Base-by-base conservation (phyloP, 768 basidiomycete species). In the Agaricus blazei region DNA sequence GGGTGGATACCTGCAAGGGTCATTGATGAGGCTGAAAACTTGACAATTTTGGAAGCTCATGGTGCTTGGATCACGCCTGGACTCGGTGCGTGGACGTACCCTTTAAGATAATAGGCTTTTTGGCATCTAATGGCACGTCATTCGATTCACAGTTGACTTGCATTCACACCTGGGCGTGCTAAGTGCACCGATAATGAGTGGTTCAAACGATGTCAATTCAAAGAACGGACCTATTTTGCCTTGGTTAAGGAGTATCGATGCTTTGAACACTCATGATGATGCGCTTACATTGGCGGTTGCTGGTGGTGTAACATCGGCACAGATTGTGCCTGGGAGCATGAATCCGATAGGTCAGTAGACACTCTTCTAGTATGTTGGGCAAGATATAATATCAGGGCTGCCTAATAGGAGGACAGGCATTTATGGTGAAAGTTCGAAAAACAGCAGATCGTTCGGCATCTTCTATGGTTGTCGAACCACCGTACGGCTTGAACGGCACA, bases 381-480 rank as follows among this genome's bases (percentile, higher is more conserved):
- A 28, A 2, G 23, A 2, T 47, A 41, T 31, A 36, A 15, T 50
- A 7, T 24, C 4, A 31, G 11, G 31, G 23, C 31, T 36, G 41
- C 24, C 26, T 46, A 36, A 14, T 60, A 91, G 93, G 88, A 48
- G 93, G 93, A 4, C 90, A 95, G 66, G 89, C 93, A 0, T 93
- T 92, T 64, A 77, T 90, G 63, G 78, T 95, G 63, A 97, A 97
- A 67, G 74, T 92, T 26, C 82, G 95, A 19, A 83, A 81, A 64
- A 92, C 92, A 1, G 66, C 75, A 38, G 88, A 91, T 59, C 81
- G 85, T 24, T 87, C 90, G 0, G 79, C 90, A 1, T 78, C 81
- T 3, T 88, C 89, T 6, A 92, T 93, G 88, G 66, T 93, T 9
- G 73, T 97, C 37, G 93, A 97, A 45, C 88, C 92, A 40, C 92